Evolutionary conservation across 2,329 filamentous ascomycete species (phyloP).

Genomic region (Fusarium musae): DNA sequence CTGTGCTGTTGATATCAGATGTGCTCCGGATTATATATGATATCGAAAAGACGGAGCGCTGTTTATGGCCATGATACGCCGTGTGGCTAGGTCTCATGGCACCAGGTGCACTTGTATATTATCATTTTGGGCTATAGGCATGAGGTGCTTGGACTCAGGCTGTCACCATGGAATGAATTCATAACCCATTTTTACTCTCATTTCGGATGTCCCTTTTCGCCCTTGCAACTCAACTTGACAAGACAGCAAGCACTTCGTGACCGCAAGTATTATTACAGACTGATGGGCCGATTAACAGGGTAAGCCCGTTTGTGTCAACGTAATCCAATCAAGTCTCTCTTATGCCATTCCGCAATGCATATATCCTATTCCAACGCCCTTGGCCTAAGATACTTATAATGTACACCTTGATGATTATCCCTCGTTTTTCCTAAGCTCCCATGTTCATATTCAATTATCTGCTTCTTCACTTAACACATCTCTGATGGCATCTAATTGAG

Average conservation of each 20-base stretch:
- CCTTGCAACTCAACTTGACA: not conserved
- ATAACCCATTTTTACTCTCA: conserved; percentile 24
- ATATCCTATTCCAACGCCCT: conserved; percentile 42
- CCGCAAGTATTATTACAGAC: not conserved
- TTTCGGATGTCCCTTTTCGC: not conserved
- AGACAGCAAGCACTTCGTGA: not conserved
- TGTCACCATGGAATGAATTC: conserved; percentile 18
- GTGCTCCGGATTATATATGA: conserved; percentile 20
- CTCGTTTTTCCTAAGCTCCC: conserved; percentile 17
- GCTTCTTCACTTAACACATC: conserved; percentile 65
- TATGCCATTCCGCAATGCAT: conserved; percentile 36
- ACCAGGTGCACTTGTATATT: conserved; percentile 43
- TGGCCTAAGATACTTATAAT: conserved; percentile 39
- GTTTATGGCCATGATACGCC: conserved; percentile 21
- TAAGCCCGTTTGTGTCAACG: conserved; percentile 5
- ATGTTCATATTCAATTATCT: conserved; percentile 48
- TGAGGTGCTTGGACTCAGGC: conserved; percentile 4
- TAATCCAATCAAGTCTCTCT: conserved; percentile 22
- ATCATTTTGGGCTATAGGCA: conserved; percentile 32
- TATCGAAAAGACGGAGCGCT: conserved; percentile 11
- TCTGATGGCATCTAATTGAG: conserved; percentile 71
- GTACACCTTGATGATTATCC: conserved; percentile 35
- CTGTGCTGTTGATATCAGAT: conserved; percentile 14
- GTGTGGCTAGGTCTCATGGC: conserved; percentile 26
- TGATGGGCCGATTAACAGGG: not conserved